Base-by-base conservation (phyloP, 2,329 filamentous ascomycete species). In the Dactylellina sp. region DNA sequence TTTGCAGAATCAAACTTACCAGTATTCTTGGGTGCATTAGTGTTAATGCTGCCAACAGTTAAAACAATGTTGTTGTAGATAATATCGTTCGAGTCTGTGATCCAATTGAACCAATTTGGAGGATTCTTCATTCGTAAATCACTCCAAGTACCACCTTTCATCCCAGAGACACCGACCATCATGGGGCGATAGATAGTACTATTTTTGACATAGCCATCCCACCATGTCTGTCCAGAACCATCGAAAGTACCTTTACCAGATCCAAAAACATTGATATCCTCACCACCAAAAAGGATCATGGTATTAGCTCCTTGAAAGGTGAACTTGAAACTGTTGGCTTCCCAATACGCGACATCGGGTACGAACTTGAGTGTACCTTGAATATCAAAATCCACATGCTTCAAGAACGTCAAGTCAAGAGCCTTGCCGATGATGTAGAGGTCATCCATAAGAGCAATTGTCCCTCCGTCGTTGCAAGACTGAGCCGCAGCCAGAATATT, bases 201-300 rank as follows among this genome's bases (percentile, higher is more conserved):
- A 65, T 89, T 82, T 25, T 82, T 78, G 1, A 86, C 86, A 76
- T 87, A 89, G n/a, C 86, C 81, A 75, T 89, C 86, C 77, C 89
- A 90, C 86, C 88, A 88, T 0, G 84, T 83, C 77, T 89, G 87
- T 0, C 87, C 87, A 63, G 88, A 88, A 12, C 89, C 89, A 77
- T 90, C 84, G 5, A 89, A 35, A 5, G 52, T 59, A 42, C 62
- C 80, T 11, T 83, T 86, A 46, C 87, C 87, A 14, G 86, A 86
- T 0, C 89, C 89, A 71, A 89, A 91, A 49, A 91, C 84, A 70
- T 90, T 89, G 9, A 91, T 86, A 80, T 87, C 88, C 18, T 85
- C 82, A 37, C 89, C 89, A 37, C 89, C 88, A 42, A 89, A 84
- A 78, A 87, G 84, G 83, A 89, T 90, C 82, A 90, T 90, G 1